Conservation (phyloP, 164 flowering plant genomes). For the Annona squamosa region DNA sequence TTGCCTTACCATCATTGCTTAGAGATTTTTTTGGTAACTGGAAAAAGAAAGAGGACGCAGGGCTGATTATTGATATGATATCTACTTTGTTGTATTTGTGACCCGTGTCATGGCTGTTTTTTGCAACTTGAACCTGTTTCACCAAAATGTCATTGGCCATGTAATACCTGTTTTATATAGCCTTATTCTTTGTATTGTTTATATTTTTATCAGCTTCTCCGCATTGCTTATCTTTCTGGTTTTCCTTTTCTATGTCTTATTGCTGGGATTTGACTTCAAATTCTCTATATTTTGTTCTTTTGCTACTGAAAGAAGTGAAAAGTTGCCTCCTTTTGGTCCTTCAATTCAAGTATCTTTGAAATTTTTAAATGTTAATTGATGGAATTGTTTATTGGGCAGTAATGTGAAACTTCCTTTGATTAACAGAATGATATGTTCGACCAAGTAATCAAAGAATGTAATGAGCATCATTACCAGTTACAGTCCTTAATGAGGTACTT, state of each 20-base stretch:
- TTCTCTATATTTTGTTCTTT: background rate
- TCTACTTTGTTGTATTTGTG: too few relatives aligned
- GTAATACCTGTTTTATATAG: too few relatives aligned
- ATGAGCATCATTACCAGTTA: constrained; percentile 53
- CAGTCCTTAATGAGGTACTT: constrained; percentile 65
- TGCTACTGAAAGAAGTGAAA: background rate
- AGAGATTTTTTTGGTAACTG: too few relatives aligned
- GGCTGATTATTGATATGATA: too few relatives aligned
- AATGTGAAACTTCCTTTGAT: constrained; percentile 6
- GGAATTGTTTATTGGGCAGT: background rate
- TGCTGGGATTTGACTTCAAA: background rate
- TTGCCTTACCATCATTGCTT: too few relatives aligned
- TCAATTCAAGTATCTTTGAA: background rate
- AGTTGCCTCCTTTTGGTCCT: background rate
- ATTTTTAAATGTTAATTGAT: background rate
- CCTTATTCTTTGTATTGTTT: too few relatives aligned
- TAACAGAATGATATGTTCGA: constrained; percentile 49
- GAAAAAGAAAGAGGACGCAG: too few relatives aligned
- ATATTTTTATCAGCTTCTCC: background rate
- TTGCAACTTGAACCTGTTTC: too few relatives aligned
- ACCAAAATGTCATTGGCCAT: too few relatives aligned
- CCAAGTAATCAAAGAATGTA: constrained; percentile 68
- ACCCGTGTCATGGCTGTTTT: too few relatives aligned
- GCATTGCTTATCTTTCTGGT: background rate
- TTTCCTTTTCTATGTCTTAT: background rate